phyloP scores from a whole-genome alignment of 106 monocot species.

The Allium sativum region DNA sequence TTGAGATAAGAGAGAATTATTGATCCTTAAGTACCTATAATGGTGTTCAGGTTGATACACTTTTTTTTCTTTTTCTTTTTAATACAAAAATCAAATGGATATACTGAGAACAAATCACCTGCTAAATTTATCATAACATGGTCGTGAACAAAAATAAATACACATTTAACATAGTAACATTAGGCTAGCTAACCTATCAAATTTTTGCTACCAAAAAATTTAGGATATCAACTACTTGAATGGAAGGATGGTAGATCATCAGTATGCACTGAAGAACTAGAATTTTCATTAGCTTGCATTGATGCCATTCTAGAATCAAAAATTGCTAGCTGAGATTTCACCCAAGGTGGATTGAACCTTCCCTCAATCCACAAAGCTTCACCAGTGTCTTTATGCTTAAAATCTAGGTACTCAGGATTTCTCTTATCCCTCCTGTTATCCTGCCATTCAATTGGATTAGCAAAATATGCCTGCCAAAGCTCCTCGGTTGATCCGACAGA shows the following conservation, averaged over 20 bases:
- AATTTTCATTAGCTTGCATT: slow-evolving; percentile 30
- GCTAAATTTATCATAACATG: too few relatives aligned
- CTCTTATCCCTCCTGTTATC: slow-evolving; percentile 84
- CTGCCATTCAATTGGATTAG: slow-evolving; percentile 92
- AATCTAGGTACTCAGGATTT: slow-evolving; percentile 78
- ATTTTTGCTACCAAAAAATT: too few relatives aligned
- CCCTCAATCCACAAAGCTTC: slow-evolving; percentile 83
- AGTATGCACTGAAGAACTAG: slow-evolving; percentile 26
- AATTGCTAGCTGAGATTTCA: slow-evolving; percentile 58
- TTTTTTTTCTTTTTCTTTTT: too few relatives aligned
- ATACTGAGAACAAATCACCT: too few relatives aligned
- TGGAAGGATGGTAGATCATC: slow-evolving; percentile 29
- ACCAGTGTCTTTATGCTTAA: slow-evolving; percentile 89
- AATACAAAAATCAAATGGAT: too few relatives aligned
- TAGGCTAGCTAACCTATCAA: too few relatives aligned
- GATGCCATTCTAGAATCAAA: slow-evolving; percentile 59
- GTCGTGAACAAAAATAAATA: too few relatives aligned
- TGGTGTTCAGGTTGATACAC: too few relatives aligned
- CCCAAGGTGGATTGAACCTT: slow-evolving; percentile 72
- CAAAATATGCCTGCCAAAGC: slow-evolving; percentile 96
- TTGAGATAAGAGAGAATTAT: too few relatives aligned
- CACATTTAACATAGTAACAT: too few relatives aligned
- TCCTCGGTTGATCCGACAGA: slow-evolving; percentile 50
- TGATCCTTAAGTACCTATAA: too few relatives aligned
- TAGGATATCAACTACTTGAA: too few relatives aligned